phyloP scores from a whole-genome alignment of 768 basidiomycete genomes.

The Cystofilobasidium macerans region DNA sequence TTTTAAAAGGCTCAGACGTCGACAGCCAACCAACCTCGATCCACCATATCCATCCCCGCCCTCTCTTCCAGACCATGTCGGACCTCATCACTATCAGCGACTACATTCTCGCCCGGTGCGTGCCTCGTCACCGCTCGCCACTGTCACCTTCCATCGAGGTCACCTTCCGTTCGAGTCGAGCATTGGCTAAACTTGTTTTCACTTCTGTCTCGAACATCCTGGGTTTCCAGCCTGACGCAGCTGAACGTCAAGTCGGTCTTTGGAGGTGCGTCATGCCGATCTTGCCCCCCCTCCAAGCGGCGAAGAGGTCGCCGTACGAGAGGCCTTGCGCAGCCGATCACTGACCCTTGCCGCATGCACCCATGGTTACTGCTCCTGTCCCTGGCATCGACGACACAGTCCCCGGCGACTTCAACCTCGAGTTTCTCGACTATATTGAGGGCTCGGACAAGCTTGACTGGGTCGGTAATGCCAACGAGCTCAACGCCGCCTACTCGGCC shows the following conservation, averaged over 20 bases:
- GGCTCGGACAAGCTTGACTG: slow-evolving; percentile 65
- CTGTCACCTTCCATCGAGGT: neutral
- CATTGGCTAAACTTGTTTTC: neutral
- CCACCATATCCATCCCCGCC: neutral
- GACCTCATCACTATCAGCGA: slow-evolving; percentile 11
- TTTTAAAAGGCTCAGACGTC: no score
- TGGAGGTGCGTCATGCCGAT: slow-evolving; percentile 8
- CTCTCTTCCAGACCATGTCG: neutral
- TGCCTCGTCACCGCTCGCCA: no score
- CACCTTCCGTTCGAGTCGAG: neutral
- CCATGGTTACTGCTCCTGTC: slow-evolving; percentile 40
- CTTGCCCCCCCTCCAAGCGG: neutral
- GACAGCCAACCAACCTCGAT: neutral
- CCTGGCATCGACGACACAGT: slow-evolving; percentile 46
- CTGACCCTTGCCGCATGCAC: neutral
- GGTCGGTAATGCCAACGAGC: slow-evolving; percentile 58
- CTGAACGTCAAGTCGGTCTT: slow-evolving; percentile 25
- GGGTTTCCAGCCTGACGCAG: slow-evolving; percentile 11
- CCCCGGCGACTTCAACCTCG: slow-evolving; percentile 75
- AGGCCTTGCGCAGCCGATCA: no score
- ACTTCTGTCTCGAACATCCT: neutral
- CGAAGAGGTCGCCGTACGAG: no score
- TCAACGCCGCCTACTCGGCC: slow-evolving; percentile 81
- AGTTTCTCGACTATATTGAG: slow-evolving; percentile 59
- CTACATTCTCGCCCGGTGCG: slow-evolving; percentile 19